A percentile compares a stretch with the other conserved stretches of the same genome.
Conservation (phyloP, 306 rosid genomes). For the Cucurbita ficifolia region DNA sequence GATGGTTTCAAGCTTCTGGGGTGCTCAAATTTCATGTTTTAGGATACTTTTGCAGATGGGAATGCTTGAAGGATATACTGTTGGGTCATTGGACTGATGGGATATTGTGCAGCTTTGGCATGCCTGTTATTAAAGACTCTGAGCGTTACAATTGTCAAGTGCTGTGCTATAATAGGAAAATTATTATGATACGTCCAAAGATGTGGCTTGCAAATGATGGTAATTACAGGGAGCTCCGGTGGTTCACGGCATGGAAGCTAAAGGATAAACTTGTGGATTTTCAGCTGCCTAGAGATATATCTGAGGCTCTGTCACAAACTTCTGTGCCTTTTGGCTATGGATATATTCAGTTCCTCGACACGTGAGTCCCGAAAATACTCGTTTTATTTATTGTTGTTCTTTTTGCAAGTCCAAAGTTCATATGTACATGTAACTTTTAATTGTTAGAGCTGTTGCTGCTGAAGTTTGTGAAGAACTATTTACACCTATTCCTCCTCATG, state of each 20-base stretch:
- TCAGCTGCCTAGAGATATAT: conserved; percentile 54
- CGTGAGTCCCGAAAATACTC: conserved; percentile 42
- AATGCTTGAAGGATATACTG: conserved; percentile 64
- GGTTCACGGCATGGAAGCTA: conserved; percentile 95
- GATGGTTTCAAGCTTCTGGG: not conserved
- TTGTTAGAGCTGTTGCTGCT: conserved; percentile 41
- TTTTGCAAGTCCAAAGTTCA: not conserved
- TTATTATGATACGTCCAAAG: conserved; percentile 76
- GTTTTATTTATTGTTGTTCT: not conserved
- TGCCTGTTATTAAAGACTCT: conserved; percentile 74
- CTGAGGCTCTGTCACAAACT: conserved; percentile 49
- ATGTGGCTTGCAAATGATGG: conserved; percentile 98
- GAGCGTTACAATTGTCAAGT: conserved; percentile 92
- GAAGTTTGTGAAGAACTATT: conserved; percentile 95
- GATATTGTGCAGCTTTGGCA: conserved; percentile 82
- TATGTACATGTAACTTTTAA: not conserved
- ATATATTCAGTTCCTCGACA: conserved; percentile 68
- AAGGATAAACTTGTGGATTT: conserved; percentile 59
- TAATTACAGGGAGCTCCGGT: conserved; percentile 85
- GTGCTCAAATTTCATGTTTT: not conserved
- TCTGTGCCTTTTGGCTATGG: conserved; percentile 88
- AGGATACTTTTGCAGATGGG: conserved; percentile 60
- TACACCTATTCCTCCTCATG: conserved; percentile 64
- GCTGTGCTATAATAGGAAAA: conserved; percentile 57
- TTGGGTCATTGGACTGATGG: conserved; percentile 83